phyloP scores from a whole-genome alignment of 768 basidiomycete genomes.

The Pleurotus pulmonarius region DNA sequence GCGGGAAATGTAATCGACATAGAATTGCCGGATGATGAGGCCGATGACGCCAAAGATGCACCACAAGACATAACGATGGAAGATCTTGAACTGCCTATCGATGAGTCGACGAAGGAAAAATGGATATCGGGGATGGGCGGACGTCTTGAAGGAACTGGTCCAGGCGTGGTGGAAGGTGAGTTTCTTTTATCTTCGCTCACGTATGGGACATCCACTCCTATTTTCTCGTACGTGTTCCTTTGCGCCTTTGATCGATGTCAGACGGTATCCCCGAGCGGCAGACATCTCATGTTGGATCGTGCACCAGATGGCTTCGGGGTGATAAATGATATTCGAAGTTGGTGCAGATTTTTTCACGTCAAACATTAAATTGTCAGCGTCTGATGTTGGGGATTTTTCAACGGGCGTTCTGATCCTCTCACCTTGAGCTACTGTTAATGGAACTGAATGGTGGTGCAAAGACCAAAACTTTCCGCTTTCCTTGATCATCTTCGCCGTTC shows the following conservation, averaged over 20 bases:
- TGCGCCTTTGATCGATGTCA: not conserved
- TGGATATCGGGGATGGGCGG: conserved; percentile 38
- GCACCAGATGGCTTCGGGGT: not conserved
- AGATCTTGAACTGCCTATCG: conserved; percentile 31
- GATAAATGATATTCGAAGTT: conserved; percentile 2
- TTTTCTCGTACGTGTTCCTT: conserved; percentile 9
- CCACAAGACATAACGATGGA: conserved; percentile 36
- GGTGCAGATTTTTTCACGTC: conserved; percentile 1
- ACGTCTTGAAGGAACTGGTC: conserved; percentile 12
- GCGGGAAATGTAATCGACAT: conserved; percentile 72
- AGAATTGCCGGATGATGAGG: conserved; percentile 57
- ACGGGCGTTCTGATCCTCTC: conserved; percentile 4
- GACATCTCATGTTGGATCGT: not conserved
- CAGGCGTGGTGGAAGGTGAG: conserved; percentile 35
- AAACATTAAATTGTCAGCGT: not conserved
- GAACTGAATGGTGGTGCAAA: not conserved
- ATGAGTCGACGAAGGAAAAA: conserved; percentile 24
- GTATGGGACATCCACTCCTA: conserved; percentile 4
- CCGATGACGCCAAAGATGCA: conserved; percentile 18
- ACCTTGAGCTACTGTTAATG: conserved; percentile 1
- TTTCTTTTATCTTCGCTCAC: conserved; percentile 11
- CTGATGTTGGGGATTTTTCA: not conserved
- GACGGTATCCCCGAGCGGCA: not conserved
- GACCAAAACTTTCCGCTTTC: not conserved
- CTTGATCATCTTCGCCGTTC: not conserved